Conservation (phyloP, 2,329 filamentous ascomycete species). For the Phialophora verrucosa region DNA sequence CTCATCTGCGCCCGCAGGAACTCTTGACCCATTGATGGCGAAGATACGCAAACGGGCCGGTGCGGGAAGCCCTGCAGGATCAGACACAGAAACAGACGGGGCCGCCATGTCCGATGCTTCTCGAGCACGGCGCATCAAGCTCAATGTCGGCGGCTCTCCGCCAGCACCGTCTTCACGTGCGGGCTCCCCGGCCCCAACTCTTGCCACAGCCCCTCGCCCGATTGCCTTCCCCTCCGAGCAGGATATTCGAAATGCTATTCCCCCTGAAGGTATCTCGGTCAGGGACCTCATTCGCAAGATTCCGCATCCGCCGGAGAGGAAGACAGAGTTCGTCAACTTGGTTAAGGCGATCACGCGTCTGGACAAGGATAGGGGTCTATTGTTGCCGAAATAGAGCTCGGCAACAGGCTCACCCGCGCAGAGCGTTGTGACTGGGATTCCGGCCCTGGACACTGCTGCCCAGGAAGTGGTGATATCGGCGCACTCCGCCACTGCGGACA, state of each 20-base stretch:
- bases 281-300: constrained; percentile 48
- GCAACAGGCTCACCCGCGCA: background rate
- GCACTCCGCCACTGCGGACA: background rate
- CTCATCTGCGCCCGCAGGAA: constrained; percentile 25
- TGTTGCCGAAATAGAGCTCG: constrained; percentile 30
- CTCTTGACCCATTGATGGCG: constrained; percentile 22
- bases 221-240: constrained; percentile 50
- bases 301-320: constrained; percentile 29
- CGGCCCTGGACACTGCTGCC: background rate
- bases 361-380: constrained; percentile 30
- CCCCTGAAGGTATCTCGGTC: constrained; percentile 52
- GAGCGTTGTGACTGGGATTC: background rate
- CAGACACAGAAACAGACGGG: constrained; percentile 37
- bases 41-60: constrained; percentile 22
- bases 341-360: constrained; percentile 32
- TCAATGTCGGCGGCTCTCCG: constrained; percentile 37
- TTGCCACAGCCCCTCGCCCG: constrained; percentile 16
- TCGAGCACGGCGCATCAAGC: constrained; percentile 30
- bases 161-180: constrained; percentile 59
- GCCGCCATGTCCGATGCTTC: constrained; percentile 37
- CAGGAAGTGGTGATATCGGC: background rate
- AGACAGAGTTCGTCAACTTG: constrained; percentile 27
- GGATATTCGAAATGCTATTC: constrained; percentile 56
- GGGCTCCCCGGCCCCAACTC: constrained; percentile 61
- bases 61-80: constrained; percentile 24